These are phyloP conservation scores for Penicillium goetzii DNA, from an alignment of 495 filamentous ascomycete species.

Conservation along the genomic window DNA sequence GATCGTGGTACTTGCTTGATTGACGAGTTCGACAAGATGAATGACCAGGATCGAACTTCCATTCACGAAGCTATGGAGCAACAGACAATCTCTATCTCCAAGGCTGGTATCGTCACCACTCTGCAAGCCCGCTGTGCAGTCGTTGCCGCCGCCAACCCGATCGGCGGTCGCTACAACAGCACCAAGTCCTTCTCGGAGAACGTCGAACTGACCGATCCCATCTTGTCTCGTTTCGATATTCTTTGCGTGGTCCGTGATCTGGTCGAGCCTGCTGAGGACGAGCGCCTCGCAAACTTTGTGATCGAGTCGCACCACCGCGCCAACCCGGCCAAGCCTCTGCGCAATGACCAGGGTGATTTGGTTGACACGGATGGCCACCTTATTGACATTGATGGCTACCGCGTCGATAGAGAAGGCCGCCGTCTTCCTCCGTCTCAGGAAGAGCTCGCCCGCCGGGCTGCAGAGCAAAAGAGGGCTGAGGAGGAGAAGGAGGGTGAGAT, in stretches of 20 bases:
- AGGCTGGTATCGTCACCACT: conserved; percentile 97
- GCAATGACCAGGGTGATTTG: conserved; percentile 56
- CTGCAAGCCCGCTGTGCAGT: conserved; percentile 97
- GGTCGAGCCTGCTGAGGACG: conserved; percentile 95
- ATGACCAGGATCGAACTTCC: conserved; percentile 95
- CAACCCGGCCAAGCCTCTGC: conserved; percentile 68
- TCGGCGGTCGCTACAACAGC: conserved; percentile 95
- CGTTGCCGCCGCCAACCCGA: conserved; percentile 95
- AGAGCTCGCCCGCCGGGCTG: conserved; percentile 40
- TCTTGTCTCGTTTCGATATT: conserved; percentile 98
- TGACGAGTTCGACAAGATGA: conserved; percentile 99
- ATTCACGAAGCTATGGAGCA: conserved; percentile 99
- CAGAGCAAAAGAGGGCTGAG: conserved; percentile 49
- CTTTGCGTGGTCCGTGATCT: conserved; percentile 96
- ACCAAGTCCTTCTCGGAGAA: conserved; percentile 94
- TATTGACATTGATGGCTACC: conserved; percentile 51
- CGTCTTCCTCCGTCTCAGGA: conserved; percentile 42
- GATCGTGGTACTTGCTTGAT: conserved; percentile 96
- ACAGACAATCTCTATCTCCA: conserved; percentile 99
- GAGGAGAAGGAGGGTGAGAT: conserved; percentile 77
- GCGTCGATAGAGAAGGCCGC: conserved; percentile 40
- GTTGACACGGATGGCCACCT: conserved; percentile 65
- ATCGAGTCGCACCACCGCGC: conserved; percentile 89
- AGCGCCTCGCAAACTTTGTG: conserved; percentile 92
- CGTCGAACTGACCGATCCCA: conserved; percentile 96